Evolutionary conservation across 2,329 filamentous ascomycete genomes (phyloP).

Genomic region (Colletotrichum spaethianum): DNA sequence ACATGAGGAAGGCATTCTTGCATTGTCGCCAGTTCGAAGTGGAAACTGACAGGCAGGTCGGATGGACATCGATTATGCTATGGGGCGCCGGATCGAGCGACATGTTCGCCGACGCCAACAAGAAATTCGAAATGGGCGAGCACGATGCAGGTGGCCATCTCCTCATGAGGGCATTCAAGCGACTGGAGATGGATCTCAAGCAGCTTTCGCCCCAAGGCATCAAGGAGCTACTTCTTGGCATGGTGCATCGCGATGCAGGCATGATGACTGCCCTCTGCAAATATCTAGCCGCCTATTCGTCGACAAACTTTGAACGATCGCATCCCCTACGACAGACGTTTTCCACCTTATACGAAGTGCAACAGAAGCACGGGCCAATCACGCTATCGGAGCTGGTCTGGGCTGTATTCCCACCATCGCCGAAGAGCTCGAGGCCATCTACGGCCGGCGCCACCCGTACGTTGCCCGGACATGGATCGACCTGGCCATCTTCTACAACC

Average conservation of each 20-base stretch:
- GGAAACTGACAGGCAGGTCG: constrained; percentile 54
- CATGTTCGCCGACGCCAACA: constrained; percentile 60
- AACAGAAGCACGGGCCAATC: constrained; percentile 59
- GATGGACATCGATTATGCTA: constrained; percentile 59
- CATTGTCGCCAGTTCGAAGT: constrained; percentile 60
- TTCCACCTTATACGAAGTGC: constrained; percentile 59
- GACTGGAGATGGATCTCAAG: constrained; percentile 58
- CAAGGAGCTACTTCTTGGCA: constrained; percentile 58
- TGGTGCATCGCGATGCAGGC: constrained; percentile 60
- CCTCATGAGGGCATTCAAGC: constrained; percentile 59
- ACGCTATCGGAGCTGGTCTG: constrained; percentile 60
- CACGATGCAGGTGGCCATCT: constrained; percentile 56
- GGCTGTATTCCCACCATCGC: constrained; percentile 57
- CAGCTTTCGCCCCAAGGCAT: constrained; percentile 60
- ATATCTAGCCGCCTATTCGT: constrained; percentile 59
- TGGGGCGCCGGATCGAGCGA: constrained; percentile 62
- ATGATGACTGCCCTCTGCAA: constrained; percentile 63
- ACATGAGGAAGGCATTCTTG: constrained; percentile 60
- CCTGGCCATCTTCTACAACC: constrained; percentile 56
- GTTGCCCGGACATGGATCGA: constrained; percentile 60
- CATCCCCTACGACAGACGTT: constrained; percentile 61
- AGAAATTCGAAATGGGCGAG: constrained; percentile 57
- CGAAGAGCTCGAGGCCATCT: constrained; percentile 61
- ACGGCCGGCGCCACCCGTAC: constrained; percentile 59
- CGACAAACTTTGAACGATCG: constrained; percentile 59